Conservation (phyloP, 2,329 filamentous ascomycete genomes). For the Venturia asperata region DNA sequence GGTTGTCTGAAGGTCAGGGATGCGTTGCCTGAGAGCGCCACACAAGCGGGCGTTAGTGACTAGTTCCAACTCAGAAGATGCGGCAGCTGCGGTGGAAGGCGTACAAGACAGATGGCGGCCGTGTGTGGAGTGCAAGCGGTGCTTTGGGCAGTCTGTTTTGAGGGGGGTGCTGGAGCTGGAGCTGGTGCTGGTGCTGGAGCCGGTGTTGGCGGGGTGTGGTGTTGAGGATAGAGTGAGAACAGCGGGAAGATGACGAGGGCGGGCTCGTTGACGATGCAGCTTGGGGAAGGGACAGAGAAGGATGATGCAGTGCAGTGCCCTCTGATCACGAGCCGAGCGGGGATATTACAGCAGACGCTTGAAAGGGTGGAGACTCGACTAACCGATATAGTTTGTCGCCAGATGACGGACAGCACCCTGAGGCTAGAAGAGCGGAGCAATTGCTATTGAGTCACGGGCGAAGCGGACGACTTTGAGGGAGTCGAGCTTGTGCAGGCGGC, state of each 20-base stretch:
- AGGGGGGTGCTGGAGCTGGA: background rate
- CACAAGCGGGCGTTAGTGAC: slow-evolving; percentile 11
- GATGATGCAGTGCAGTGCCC: slow-evolving; percentile 10
- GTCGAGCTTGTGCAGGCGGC: slow-evolving; percentile 7
- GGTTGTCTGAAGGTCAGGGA: slow-evolving; percentile 10
- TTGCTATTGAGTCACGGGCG: background rate
- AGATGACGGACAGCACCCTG: slow-evolving; percentile 2
- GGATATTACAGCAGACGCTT: slow-evolving; percentile 9
- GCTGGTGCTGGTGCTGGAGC: background rate
- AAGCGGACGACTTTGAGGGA: background rate
- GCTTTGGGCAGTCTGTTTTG: background rate
- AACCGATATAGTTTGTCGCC: slow-evolving; percentile 6
- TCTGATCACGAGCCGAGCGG: slow-evolving; percentile 13
- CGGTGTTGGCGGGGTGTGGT: slow-evolving; percentile 8
- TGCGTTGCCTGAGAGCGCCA: slow-evolving; percentile 7
- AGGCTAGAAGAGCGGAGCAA: background rate
- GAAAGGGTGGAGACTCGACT: slow-evolving; percentile 9
- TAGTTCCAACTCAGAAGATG: background rate
- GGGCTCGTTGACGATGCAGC: slow-evolving; percentile 4
- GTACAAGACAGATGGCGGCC: background rate
- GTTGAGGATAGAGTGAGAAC: slow-evolving; percentile 13
- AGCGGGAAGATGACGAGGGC: slow-evolving; percentile 10
- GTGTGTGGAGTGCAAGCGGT: too few species aligned
- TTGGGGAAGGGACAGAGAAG: slow-evolving; percentile 12
- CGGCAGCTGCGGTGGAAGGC: background rate